Evolutionary conservation across 2,329 filamentous ascomycete species (phyloP), one percentile per base, ranked within the genome.

Genomic region (Fusarium sarcochroum): DNA sequence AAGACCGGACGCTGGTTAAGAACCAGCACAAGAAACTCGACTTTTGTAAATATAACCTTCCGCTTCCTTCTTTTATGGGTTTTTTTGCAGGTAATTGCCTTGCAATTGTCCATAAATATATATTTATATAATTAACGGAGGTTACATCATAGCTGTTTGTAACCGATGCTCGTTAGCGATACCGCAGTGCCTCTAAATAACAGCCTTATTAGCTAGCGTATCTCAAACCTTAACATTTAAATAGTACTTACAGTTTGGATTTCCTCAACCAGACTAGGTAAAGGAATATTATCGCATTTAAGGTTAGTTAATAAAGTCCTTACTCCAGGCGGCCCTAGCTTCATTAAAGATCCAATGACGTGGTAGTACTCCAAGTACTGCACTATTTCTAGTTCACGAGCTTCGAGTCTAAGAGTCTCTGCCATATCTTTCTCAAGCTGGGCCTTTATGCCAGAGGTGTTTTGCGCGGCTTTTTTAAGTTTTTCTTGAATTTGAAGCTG

Each of bases 351-450:
- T 21, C 32, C 40, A 17, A 58, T 23, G 3, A 38, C 41, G 32
- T 15, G 42, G 23, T 45, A 58, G 20, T 54, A 45, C 32, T 58
- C 48, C 40, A 45, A 27, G 6, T 54, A 38, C 5, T 20, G 23
- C 5, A 20, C 21, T 1, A 37, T 14, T 7, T 30, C 18, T 27
- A 13, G 41, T 20, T 58, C 48, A 9, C 25, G 21, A 8, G 18
- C 8, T 15, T 45, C n/a, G 11, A 54, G 17, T 15, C 27, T 18
- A 3, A n/a, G 5, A 25, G 54, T 11, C 37, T 58, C 21, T 23
- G 14, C 23, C 5, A 13, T 44, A 17, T 38, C 48, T 18, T 38
- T 54, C 30, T 54, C 48, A 8, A 58, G 32, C 23, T 40, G 38
- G 1, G 23, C 32, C 3, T 21, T 37, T 1, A 45, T 17, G 13